Base-by-base conservation (phyloP, 257 asterid species). In the Solanum chiquidenum region DNA sequence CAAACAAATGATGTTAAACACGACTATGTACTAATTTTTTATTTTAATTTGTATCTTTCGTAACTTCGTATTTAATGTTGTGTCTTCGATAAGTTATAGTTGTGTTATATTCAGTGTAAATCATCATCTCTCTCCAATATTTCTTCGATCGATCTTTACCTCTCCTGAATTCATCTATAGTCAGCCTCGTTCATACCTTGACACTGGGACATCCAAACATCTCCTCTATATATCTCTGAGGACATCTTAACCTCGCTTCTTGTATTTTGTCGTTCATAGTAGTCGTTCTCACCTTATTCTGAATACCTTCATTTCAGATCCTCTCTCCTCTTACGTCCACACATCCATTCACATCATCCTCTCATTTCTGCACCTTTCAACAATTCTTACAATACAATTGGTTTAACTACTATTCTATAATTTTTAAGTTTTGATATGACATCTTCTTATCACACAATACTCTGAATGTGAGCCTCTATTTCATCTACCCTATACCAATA, bases 51-150 rank as follows among this genome's bases (percentile, higher is more conserved):
- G 64, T 55, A 18, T 55, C 1, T 12, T 55, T 18, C n/a, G 1
- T 6, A 18, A 7, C 10, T 55, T 55, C 0, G 0, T 55, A 18
- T 6, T 0, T 55, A 0, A 18, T 2, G 10, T 55, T 2, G 4
- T 55, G 10, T 0, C 2, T 18, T 55, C 0, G 0, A 0, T 55
- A 55, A 18, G 4, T 6, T 55, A 16, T n/a, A 55, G 1, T 18
- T 55, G 10, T 55, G 9, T 55, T 21, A 55, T 18, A 16, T 55
- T 6, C 4, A 6, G 0, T 6, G n/a, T 55, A 18, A 52, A 52
- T 52, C 23, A 55, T 55, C 4, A 18, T 3, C 21, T 49, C 9
- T 52, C 4, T 55, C 0, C 2, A 55, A 55, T 55, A 52, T 18
- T 55, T 55, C 23, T 55, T 55, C 9, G 2, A 18, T 55, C 64